Evolutionary conservation across 441 rosid genomes (phyloP), one percentile per base, ranked within the genome.

Genomic region (Populus hybrid): DNA sequence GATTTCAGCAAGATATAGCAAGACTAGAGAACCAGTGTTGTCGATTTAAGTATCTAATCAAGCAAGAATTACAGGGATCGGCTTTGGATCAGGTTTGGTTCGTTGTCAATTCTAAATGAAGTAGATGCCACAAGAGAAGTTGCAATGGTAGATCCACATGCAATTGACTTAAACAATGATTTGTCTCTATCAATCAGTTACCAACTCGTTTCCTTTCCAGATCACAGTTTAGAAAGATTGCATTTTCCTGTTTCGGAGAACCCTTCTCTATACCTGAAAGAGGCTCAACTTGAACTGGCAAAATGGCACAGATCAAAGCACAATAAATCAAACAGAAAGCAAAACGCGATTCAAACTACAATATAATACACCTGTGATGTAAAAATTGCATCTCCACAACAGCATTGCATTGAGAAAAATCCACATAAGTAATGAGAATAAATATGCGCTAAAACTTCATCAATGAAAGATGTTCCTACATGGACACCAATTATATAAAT

Each of bases 381-480:
- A 61, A 23, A 63, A 6, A 63, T 11, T 36, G 75, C 40, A 70
- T 36, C 28, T 59, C 42, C 30, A 69, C 24, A 63, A 71, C 14
- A 71, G 67, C 40, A 61, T 28, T 32, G 73, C 24, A 0, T 8
- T 9, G 66, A 34, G 40, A 63, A 26, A 65, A 28, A 70, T 64
- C 71, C 23, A 71, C 30, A 28, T 0, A 36, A 23, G 63, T 34
- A 69, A 61, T 67, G 36, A 73, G n/a, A 82, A 86, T 84, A 86
- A 79, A 79, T 75, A 88, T 76, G 80, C 71, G 69, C 63, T 85
- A 70, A 76, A 12, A 38, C 42, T 38, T 38, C 42, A 38, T 38
- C 42, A 38, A 38, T 38, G 42, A 38, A 38, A 38, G 42, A 38
- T 38, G 42, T 38, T 8, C 84, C 89, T 86, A 82, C 82, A 82